Conservation (phyloP, 257 asterid species). For the Solanum clarkiae region DNA sequence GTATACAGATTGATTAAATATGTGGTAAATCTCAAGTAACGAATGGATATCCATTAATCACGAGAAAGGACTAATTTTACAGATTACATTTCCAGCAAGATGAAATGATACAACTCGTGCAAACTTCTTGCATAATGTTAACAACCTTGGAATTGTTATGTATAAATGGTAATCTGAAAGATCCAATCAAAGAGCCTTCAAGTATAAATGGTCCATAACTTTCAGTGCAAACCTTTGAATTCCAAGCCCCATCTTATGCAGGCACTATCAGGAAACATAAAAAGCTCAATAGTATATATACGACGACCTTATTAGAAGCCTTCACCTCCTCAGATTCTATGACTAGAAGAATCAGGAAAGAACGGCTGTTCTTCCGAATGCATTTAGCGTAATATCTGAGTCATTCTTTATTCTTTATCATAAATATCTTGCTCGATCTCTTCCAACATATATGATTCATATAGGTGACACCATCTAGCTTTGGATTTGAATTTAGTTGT, state of each 20-base stretch:
- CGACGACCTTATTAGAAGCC: not conserved
- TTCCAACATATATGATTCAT: not conserved
- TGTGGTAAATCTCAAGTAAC: no score
- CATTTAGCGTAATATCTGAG: not conserved
- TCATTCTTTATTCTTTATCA: not conserved
- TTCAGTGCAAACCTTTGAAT: not conserved
- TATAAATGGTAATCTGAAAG: no score
- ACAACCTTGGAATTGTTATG: no score
- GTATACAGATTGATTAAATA: not conserved
- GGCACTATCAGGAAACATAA: not conserved
- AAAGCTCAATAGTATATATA: not conserved
- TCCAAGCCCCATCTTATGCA: not conserved
- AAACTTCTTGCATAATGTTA: no score
- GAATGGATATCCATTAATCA: no score
- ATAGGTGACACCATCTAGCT: not conserved
- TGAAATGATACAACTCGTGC: no score
- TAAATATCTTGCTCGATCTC: not conserved
- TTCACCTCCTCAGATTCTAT: not conserved
- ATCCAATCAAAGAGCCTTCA: no score
- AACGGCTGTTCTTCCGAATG: not conserved
- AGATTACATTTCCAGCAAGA: no score
- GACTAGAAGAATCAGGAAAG: not conserved
- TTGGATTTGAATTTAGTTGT: not conserved
- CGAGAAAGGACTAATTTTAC: no score
- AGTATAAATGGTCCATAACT: not conserved